Conservation (phyloP, 163 green algal species). For the Picocystis sp. region DNA sequence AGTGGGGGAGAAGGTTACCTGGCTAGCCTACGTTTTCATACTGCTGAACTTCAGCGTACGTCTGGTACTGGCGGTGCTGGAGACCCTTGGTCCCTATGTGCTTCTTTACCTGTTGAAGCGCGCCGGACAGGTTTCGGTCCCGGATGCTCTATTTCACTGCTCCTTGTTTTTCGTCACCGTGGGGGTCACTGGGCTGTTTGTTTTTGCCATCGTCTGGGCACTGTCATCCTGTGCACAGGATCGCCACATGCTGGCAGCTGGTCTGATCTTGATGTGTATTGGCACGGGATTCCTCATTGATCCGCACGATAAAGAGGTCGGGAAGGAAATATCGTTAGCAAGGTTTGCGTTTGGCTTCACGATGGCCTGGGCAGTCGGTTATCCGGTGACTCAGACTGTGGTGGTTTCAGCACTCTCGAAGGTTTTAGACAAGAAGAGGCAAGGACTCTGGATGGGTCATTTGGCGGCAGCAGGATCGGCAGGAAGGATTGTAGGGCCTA, state of each 20-base stretch:
- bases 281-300: constrained; percentile 1
- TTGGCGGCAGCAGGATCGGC: constrained; percentile 2
- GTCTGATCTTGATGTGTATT: constrained; percentile 1
- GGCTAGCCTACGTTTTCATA: neutral
- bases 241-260: neutral
- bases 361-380: neutral
- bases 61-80: neutral
- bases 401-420: constrained; percentile 7
- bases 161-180: constrained; percentile 1
- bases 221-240: neutral
- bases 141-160: constrained; percentile 2
- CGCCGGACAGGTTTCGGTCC: neutral
- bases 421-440: constrained; percentile 5
- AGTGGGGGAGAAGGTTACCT: neutral
- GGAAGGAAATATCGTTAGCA: constrained; percentile 2
- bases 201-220: constrained; percentile 1
- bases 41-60: constrained; percentile 4
- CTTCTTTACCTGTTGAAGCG: constrained; percentile 1
- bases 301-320: neutral
- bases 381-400: constrained; percentile 2
- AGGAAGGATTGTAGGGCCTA: constrained; percentile 2
- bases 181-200: neutral
- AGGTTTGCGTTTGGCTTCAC: neutral
- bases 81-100: constrained; percentile 3
- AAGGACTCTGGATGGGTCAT: constrained; percentile 7